Evolutionary conservation across 2,329 filamentous ascomycete species (phyloP).

Genomic region (Myriangium duriaei): DNA sequence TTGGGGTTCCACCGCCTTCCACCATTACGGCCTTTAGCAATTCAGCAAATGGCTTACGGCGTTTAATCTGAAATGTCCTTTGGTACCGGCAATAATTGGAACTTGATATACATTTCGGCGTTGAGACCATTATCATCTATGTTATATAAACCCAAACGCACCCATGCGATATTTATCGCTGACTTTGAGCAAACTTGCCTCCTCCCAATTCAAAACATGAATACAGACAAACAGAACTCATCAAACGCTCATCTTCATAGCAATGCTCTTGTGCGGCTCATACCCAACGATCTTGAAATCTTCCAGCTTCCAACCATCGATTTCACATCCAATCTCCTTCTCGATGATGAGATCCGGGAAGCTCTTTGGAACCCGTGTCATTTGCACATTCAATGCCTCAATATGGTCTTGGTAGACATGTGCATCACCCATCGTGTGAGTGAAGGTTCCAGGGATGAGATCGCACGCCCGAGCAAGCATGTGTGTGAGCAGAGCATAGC

Average conservation of each 20-base stretch:
- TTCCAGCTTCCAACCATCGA: conserved; percentile 82
- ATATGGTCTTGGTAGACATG: conserved; percentile 92
- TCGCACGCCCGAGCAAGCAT: conserved; percentile 86
- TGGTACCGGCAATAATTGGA: too few relatives aligned
- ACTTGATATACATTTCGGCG: too few relatives aligned
- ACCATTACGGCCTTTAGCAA: too few relatives aligned
- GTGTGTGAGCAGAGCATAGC: conserved; percentile 84
- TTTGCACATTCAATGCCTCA: conserved; percentile 69
- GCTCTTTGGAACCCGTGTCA: conserved; percentile 63
- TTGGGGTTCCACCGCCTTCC: too few relatives aligned
- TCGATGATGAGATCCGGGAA: conserved; percentile 71
- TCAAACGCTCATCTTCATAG: conserved; percentile 99
- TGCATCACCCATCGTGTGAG: conserved; percentile 96
- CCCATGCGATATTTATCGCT: too few relatives aligned
- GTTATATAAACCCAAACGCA: too few relatives aligned
- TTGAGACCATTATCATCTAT: too few relatives aligned
- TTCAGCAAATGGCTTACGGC: too few relatives aligned
- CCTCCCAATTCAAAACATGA: too few relatives aligned
- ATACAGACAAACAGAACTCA: conserved; percentile 8
- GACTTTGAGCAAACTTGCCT: too few relatives aligned
- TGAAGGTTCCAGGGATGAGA: conserved; percentile 72
- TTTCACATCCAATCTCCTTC: conserved; percentile 54
- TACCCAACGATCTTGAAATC: conserved; percentile 85
- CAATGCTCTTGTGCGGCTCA: conserved; percentile 77
- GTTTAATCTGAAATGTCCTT: too few relatives aligned